phyloP scores from a whole-genome alignment of 2,329 filamentous ascomycete species.

The Metarhizium brunneum region DNA sequence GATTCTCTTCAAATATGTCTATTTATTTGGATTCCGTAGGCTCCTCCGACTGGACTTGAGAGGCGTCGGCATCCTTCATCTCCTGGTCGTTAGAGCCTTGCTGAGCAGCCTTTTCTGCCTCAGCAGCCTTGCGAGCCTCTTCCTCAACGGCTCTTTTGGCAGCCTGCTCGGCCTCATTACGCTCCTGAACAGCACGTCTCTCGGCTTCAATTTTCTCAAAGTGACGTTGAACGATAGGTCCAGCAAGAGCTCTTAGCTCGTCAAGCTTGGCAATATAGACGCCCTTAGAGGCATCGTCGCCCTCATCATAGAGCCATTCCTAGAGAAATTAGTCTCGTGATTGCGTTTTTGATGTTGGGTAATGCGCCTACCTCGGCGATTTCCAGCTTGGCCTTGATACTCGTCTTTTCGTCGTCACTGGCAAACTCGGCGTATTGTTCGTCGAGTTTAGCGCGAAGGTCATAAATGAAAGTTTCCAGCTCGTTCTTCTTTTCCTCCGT shows the following conservation, averaged over 20 bases:
- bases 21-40: constrained; percentile 26
- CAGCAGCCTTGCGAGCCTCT: constrained; percentile 44
- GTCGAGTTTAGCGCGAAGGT: constrained; percentile 89
- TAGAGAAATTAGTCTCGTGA: constrained; percentile 27
- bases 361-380: constrained; percentile 64
- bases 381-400: constrained; percentile 75
- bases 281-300: constrained; percentile 88
- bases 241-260: constrained; percentile 83
- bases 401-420: constrained; percentile 85
- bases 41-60: constrained; percentile 42
- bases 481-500: constrained; percentile 99
- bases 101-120: constrained; percentile 39
- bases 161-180: constrained; percentile 66
- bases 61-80: constrained; percentile 52
- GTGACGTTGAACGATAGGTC: constrained; percentile 87
- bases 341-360: not conserved
- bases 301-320: constrained; percentile 98
- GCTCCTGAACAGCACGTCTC: constrained; percentile 68
- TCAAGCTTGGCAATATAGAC: constrained; percentile 93
- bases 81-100: constrained; percentile 47
- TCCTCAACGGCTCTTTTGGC: constrained; percentile 59
- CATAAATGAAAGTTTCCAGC: constrained; percentile 95
- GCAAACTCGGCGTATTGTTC: constrained; percentile 84
- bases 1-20: constrained; percentile 2
- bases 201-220: constrained; percentile 90